Base-by-base conservation (phyloP, 768 basidiomycete species). In the Hysterangium stoloniferum region DNA sequence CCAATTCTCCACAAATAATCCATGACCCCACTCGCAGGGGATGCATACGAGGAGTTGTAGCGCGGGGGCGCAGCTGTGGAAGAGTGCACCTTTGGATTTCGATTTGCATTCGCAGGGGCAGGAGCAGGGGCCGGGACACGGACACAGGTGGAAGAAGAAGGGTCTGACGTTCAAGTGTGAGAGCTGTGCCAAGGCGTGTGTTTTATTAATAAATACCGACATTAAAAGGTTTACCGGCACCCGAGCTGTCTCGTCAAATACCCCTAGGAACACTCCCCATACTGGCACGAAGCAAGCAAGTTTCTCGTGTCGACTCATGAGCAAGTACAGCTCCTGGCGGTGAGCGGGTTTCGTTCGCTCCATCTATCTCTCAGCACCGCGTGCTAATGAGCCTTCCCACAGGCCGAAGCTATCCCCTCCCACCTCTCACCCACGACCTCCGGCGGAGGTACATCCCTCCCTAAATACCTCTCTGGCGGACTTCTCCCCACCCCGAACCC, bases 221-320 rank as follows among this genome's bases (percentile, higher is more conserved):
- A n/a, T n/a, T n/a, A n/a, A n/a, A n/a, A 88, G 86, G 80, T 88
- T 32, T 91, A 89, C 65, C 81, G 86, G 46, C 94, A 98, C 66
- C 92, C 92, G 2, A 90, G 87, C 11, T 97, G 94, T 66, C 73
- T 98, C 42, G 88, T 94, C 66, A 97, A 97, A 66, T 95, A 98
- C 62, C 86, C 94, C 29, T 98, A 94, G 95, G 94, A 97, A 61
- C 91, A 95, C 62, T 90, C 88, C 29, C 88, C 89, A 17, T 91
- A 96, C 60, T 98, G 95, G 95, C 84, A 86, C 37, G 89, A 93
- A 63, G 86, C 93, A 1, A 78, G 85, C 57, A 90, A 93, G 64
- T 82, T 93, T 59, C 79, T 92, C 28, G 72, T 97, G 52, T 89
- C 84, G 67, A 98, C 96, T 68, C 94, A 97, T 64, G 92, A 97